phyloP scores from a whole-genome alignment of 164 flowering plant species.

The Vitis amurensis region DNA sequence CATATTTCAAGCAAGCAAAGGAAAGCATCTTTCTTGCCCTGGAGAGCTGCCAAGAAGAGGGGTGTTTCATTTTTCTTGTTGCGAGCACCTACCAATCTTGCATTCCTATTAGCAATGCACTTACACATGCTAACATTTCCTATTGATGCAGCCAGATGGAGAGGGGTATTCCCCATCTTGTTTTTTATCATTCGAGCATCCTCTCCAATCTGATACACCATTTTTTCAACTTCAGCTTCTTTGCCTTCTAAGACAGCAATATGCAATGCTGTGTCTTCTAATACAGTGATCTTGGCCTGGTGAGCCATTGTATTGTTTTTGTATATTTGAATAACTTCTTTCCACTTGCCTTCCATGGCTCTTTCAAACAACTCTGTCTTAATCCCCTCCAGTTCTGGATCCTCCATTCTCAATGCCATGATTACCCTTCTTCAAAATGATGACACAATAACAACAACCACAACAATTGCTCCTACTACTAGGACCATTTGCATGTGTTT shows the following conservation, averaged over 20 bases:
- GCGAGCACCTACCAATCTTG: background rate
- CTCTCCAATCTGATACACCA: background rate
- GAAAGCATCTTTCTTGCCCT: background rate
- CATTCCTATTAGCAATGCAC: slow-evolving; percentile 1
- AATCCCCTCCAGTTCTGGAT: background rate
- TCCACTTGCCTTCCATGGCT: background rate
- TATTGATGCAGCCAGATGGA: slow-evolving; percentile 24
- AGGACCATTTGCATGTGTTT: too few relatives aligned
- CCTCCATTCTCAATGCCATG: too few relatives aligned
- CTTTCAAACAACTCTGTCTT: background rate
- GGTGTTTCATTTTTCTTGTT: background rate
- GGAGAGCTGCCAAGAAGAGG: background rate
- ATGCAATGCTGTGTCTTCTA: background rate
- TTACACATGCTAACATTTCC: slow-evolving; percentile 18
- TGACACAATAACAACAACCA: too few relatives aligned
- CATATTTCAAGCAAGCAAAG: background rate
- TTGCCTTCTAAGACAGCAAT: background rate
- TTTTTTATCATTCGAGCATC: background rate
- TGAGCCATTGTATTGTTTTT: background rate
- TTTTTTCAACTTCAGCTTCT: background rate
- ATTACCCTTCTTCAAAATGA: too few relatives aligned
- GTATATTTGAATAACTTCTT: background rate
- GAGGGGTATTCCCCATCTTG: slow-evolving; percentile 17
- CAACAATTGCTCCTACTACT: too few relatives aligned
- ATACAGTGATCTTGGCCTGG: background rate